Evolutionary conservation across 2,329 filamentous ascomycete genomes (phyloP), one percentile per base, ranked within the genome.

Genomic region (Clarireedia monteithiana): DNA sequence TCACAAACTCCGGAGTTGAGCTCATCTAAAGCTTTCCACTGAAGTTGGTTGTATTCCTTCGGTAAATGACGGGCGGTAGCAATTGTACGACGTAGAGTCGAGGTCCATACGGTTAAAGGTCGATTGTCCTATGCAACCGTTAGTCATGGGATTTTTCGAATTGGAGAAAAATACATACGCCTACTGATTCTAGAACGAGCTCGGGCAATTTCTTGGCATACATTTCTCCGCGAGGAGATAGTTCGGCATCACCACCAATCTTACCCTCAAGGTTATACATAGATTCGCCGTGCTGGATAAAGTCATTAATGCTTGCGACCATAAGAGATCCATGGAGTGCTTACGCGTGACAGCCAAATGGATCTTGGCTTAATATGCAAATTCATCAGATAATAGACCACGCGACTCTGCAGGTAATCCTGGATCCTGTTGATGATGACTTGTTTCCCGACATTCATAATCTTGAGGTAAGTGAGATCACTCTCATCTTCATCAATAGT

Each of bases 371-470:
- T 92, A 71, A 99, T 99, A 74, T 99, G 94, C 40, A 99, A 79
- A 70, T 97, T 99, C 85, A 97, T 96, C 57, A 97, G 83, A 70
- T 96, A 99, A 73, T 99, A 99, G 47, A 99, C 92, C 46, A 99
- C 86, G 57, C 94, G 86, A 71, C 90, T 96, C 71, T 96, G 94
- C 27, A 99, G 79, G 69, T 99, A 99, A 72, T 99, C 94, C 69
- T 91, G 86, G 67, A 99, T 96, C 69, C 88, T 86, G 74, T 97
- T 99, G 80, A 99, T 97, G 68, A 97, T 94, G 69, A 97, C 91
- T 68, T 95, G 90, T 64, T 89, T 89, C 58, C 94, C 91, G 12
- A 97, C 90, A 68, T 99, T 86, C 79, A 97, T 95, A 69, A 99
- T 87, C 74, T 99, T 97, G 69, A 97, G 86, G 69, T 96, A 99